Conservation (phyloP, 2,329 filamentous ascomycete genomes). For the Tetracladium maxilliforme region DNA sequence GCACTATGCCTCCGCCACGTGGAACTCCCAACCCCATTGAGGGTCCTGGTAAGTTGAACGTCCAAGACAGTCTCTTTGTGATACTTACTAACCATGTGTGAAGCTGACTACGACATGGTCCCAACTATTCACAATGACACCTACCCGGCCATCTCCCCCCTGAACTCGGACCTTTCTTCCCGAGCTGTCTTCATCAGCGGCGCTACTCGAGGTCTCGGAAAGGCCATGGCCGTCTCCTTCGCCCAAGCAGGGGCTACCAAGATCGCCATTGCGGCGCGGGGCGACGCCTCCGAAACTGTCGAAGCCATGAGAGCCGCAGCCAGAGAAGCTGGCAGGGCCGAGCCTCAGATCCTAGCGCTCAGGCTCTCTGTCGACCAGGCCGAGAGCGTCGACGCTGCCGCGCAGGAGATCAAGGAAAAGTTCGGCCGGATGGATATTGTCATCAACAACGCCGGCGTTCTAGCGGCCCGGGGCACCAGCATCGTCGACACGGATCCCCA, state of each 20-base stretch:
- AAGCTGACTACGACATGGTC: too few relatives aligned
- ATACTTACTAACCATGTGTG: too few relatives aligned
- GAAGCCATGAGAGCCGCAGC: constrained; percentile 19
- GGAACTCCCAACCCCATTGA: constrained; percentile 8
- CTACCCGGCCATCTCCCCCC: constrained; percentile 33
- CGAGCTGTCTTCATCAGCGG: constrained; percentile 35
- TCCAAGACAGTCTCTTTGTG: too few relatives aligned
- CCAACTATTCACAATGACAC: constrained; percentile 30
- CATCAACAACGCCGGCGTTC: constrained; percentile 26
- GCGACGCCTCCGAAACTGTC: constrained; percentile 21
- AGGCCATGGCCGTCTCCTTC: constrained; percentile 36
- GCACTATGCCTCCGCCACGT: constrained; percentile 9
- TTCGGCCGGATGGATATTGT: constrained; percentile 24
- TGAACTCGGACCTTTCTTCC: constrained; percentile 19
- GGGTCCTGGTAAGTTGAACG: constrained; percentile 7
- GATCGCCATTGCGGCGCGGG: constrained; percentile 38
- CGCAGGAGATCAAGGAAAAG: constrained; percentile 8
- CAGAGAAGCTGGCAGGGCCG: constrained; percentile 11
- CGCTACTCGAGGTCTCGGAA: constrained; percentile 37
- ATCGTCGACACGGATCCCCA: constrained; percentile 15
- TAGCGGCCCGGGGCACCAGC: constrained; percentile 23
- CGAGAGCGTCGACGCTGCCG: constrained; percentile 15
- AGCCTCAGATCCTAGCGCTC: constrained; percentile 25
- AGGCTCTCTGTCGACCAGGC: constrained; percentile 20
- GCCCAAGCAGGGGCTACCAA: constrained; percentile 33